Percentiles rank a stretch among this genome's conserved stretches.
These are phyloP conservation scores for Alternaria incomplexa DNA, from an alignment of 2,329 filamentous ascomycete species.

Conservation along the genomic window DNA sequence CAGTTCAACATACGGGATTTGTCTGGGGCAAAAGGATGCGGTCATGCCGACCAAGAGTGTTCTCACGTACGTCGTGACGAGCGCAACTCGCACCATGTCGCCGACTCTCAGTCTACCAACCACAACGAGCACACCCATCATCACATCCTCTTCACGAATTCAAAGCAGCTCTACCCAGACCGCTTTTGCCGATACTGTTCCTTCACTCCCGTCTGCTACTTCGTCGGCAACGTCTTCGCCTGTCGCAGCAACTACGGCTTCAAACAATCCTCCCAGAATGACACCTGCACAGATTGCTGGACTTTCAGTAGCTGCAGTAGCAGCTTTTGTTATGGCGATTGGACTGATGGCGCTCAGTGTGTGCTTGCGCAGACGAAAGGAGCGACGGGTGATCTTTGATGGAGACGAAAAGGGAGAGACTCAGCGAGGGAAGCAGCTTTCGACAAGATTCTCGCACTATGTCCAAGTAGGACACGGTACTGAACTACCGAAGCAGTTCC, in stretches of 20 bases:
- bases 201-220: conserved; percentile 30
- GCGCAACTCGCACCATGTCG: conserved; percentile 24
- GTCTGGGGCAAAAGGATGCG: conserved; percentile 42
- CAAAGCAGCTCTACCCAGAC: conserved; percentile 24
- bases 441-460: conserved; percentile 32
- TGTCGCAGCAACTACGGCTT: conserved; percentile 14
- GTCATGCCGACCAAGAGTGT: conserved; percentile 46
- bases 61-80: conserved; percentile 34
- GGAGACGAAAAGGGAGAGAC: conserved; percentile 29
- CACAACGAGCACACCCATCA: conserved; percentile 16
- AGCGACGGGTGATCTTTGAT: conserved; percentile 28
- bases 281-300: conserved; percentile 49
- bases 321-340: conserved; percentile 47
- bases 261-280: conserved; percentile 33
- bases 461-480: conserved; percentile 13
- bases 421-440: conserved; percentile 18
- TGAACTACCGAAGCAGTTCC: conserved; percentile 20
- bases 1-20: conserved; percentile 45
- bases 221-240: conserved; percentile 22
- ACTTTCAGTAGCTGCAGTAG: conserved; percentile 45
- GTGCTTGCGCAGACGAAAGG: conserved; percentile 43
- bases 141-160: conserved; percentile 16
- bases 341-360: conserved; percentile 47
- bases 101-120: conserved; percentile 14
- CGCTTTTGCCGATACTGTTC: conserved; percentile 35